Base-by-base conservation (phyloP, 345 rosid species). In the Eucalyptus sp. region DNA sequence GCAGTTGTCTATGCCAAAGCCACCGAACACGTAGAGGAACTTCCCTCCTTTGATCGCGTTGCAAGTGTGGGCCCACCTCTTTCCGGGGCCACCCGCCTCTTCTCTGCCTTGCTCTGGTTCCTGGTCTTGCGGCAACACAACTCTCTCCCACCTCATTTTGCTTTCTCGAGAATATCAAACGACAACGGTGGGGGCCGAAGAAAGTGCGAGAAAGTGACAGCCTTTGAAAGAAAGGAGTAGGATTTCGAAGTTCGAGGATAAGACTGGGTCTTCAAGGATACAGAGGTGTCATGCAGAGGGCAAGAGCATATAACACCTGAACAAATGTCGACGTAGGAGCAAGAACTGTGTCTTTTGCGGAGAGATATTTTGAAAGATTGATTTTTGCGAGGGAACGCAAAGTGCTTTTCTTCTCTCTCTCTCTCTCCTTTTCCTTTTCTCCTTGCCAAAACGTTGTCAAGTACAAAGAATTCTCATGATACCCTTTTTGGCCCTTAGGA, bases 21-120 rank as follows among this genome's bases (percentile, higher is more conserved):
- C 99, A 91, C 99, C 99, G 84, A 97, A 97, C 46, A 98, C 94
- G 87, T 96, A 98, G 87, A 98, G 94, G 92, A 96, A 94, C 91
- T 94, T 95, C 83, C 97, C 98, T 43, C 98, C 97, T 92, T 93
- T 95, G 86, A 96, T 52, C 8, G 56, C 56, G 1, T 52, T 52
- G 56, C 56, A 52, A 52, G 22, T 56, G 27, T 56, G 50, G 97
- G 99, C 99, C 99, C 51, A 50, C 97, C 94, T 98, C 94, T 91
- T 95, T 96, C 50, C 97, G 96, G 85, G 98, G 89, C 97, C 97
- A 68, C 91, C 89, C 56, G 62, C 85, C 31, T 87, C 79, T 54
- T 58, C 89, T 8, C 62, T 89, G 90, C 52, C 86, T 48, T 71
- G 89, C 90, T 84, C 94, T 91, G 24, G 56, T 91, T 87, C 95